phyloP scores from a whole-genome alignment of 305 asterid genomes.

The Fraxinus platypoda region DNA sequence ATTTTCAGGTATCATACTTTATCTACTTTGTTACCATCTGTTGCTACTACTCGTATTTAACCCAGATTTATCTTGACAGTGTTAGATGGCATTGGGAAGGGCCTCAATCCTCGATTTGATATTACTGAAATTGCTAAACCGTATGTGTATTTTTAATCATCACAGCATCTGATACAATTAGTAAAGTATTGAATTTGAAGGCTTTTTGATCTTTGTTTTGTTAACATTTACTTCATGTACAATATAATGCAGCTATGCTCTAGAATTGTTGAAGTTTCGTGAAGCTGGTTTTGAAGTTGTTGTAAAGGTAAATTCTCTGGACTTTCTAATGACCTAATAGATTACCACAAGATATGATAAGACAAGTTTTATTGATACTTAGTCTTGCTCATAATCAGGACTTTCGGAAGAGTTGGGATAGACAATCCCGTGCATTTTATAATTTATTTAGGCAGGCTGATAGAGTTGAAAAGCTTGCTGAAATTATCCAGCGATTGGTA shows the following conservation, averaged over 20 bases:
- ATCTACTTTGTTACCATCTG: slow-evolving; percentile 3
- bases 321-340: slow-evolving; percentile 13
- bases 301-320: slow-evolving; percentile 52
- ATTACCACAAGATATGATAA: background rate
- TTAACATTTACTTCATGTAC: slow-evolving; percentile 13
- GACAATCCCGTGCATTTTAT: slow-evolving; percentile 80
- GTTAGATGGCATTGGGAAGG: slow-evolving; percentile 97
- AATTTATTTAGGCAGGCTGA: slow-evolving; percentile 96
- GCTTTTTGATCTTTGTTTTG: slow-evolving; percentile 1
- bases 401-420: slow-evolving; percentile 78
- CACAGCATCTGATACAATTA: background rate
- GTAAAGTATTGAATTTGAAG: background rate
- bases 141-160: slow-evolving; percentile 43
- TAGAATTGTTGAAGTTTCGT: slow-evolving; percentile 84
- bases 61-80: slow-evolving; percentile 41
- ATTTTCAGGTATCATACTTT: slow-evolving; percentile 60
- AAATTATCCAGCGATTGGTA: slow-evolving; percentile 79
- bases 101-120: slow-evolving; percentile 97
- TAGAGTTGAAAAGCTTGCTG: slow-evolving; percentile 91
- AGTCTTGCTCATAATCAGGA: slow-evolving; percentile 52
- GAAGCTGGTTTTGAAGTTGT: slow-evolving; percentile 92
- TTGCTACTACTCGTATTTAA: slow-evolving; percentile 14
- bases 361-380: slow-evolving; percentile 14
- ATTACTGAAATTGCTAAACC: slow-evolving; percentile 98
- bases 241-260: slow-evolving; percentile 62